Evolutionary conservation across 1,284 basidiomycete genomes (phyloP).

Genomic region (Ganoderma lingzhi): DNA sequence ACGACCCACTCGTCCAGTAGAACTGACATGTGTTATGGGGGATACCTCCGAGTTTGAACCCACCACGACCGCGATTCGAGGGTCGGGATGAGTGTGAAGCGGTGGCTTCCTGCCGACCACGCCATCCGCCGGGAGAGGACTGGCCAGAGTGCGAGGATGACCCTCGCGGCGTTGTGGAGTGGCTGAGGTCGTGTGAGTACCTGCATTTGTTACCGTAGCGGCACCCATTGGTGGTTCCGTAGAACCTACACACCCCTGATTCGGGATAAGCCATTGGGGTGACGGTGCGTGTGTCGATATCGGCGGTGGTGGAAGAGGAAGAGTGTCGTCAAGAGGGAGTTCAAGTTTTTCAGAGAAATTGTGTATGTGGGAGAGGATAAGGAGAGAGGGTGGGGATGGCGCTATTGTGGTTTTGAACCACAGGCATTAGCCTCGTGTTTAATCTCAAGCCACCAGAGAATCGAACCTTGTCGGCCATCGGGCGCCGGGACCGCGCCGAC

Average conservation of each 20-base stretch:
- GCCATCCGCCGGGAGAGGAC: conserved; percentile 13
- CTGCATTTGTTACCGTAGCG: conserved; percentile 28
- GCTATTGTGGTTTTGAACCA: not conserved
- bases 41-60: not conserved
- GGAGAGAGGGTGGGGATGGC: not conserved
- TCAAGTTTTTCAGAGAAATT: not conserved
- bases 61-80: not conserved
- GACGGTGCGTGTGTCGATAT: not conserved
- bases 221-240: conserved; percentile 17
- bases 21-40: conserved; percentile 56
- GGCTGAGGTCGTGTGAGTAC: conserved; percentile 32
- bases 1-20: conserved; percentile 61
- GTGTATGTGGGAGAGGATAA: not conserved
- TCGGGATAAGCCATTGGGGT: conserved; percentile 19
- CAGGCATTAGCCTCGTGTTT: not conserved
- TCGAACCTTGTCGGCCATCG: not conserved
- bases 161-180: conserved; percentile 9
- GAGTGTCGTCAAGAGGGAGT: not conserved
- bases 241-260: conserved; percentile 15
- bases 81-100: conserved; percentile 1
- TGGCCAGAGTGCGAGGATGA: conserved; percentile 12
- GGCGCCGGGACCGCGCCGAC: not conserved
- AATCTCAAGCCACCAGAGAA: not conserved
- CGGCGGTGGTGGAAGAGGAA: not conserved
- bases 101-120: conserved; percentile 18